Percentiles rank a stretch among this genome's conserved stretches.
Conservation (phyloP, 2,329 filamentous ascomycete species). For the Colletotrichum chlorophyti region DNA sequence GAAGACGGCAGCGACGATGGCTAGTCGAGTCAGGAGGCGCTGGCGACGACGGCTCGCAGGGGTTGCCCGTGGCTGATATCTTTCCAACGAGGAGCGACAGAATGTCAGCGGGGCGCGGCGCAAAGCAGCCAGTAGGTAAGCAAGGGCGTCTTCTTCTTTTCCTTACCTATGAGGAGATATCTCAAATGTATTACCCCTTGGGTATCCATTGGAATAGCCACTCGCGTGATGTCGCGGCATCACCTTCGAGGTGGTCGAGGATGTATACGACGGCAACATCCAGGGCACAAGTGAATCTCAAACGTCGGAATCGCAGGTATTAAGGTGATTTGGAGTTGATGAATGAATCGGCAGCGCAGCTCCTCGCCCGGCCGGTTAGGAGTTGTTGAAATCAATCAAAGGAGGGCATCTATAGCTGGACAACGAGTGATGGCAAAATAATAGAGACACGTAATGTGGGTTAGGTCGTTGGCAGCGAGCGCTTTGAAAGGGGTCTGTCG, state of each 20-base stretch:
- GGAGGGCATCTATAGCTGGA: constrained; percentile 34
- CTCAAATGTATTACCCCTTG: constrained; percentile 78
- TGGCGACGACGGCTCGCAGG: constrained; percentile 74
- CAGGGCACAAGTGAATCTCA: constrained; percentile 13
- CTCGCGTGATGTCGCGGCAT: constrained; percentile 82
- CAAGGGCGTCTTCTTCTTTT: neutral
- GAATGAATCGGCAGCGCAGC: neutral
- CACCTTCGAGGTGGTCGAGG: constrained; percentile 64
- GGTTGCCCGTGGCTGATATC: constrained; percentile 85
- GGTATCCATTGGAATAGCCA: constrained; percentile 86
- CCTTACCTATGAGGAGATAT: constrained; percentile 88
- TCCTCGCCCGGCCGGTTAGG: constrained; percentile 6
- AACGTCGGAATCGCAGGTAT: constrained; percentile 24
- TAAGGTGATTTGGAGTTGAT: no score
- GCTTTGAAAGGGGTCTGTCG: neutral
- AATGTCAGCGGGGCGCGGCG: constrained; percentile 30
- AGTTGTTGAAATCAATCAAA: constrained; percentile 36
- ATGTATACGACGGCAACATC: constrained; percentile 68
- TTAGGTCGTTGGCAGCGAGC: no score
- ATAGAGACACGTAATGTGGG: no score
- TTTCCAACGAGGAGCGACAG: constrained; percentile 44
- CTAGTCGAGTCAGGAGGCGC: constrained; percentile 74
- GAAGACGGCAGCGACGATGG: constrained; percentile 58
- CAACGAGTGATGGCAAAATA: constrained; percentile 1
- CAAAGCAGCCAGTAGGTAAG: neutral